Percentiles rank a stretch among this genome's conserved stretches.
Conservation (phyloP, 495 filamentous ascomycete species). For the Neurospora sp. region DNA sequence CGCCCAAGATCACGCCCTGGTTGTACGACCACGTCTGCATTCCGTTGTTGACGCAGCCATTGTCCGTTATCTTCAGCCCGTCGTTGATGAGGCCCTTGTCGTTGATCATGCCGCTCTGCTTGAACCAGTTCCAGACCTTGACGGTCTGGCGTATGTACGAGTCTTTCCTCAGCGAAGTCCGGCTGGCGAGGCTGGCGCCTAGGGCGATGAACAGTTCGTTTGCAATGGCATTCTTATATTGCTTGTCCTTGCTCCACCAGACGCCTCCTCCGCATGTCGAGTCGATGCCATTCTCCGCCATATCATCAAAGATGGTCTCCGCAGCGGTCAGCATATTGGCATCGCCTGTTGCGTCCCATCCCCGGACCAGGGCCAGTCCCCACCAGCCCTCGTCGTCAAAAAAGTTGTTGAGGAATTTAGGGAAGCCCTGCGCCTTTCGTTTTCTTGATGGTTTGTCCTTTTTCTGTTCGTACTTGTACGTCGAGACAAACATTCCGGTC, state of each 20-base stretch:
- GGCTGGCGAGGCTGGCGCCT: slow-evolving; percentile 64
- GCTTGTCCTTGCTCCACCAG: slow-evolving; percentile 54
- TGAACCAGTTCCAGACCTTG: slow-evolving; percentile 61
- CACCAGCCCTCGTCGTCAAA: slow-evolving; percentile 72
- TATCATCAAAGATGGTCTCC: slow-evolving; percentile 49
- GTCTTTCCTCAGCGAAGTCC: slow-evolving; percentile 34
- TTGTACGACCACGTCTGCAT: slow-evolving; percentile 65
- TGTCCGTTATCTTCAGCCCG: slow-evolving; percentile 38
- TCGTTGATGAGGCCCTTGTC: slow-evolving; percentile 59
- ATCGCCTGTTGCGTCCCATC: slow-evolving; percentile 51
- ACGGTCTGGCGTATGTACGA: slow-evolving; percentile 49
- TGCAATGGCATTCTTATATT: slow-evolving; percentile 60
- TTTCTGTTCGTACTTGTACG: slow-evolving; percentile 16
- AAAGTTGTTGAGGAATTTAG: slow-evolving; percentile 50
- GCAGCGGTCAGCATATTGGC: slow-evolving; percentile 45
- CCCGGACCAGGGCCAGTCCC: slow-evolving; percentile 56
- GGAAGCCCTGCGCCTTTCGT: slow-evolving; percentile 23
- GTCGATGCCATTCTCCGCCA: slow-evolving; percentile 45
- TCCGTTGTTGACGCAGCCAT: slow-evolving; percentile 55
- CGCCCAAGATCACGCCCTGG: slow-evolving; percentile 69
- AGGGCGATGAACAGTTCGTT: slow-evolving; percentile 67
- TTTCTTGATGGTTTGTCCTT: slow-evolving; percentile 1
- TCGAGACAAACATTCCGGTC: slow-evolving; percentile 22
- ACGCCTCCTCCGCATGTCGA: slow-evolving; percentile 53
- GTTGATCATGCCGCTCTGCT: slow-evolving; percentile 54